Percentiles rank a stretch among this genome's conserved stretches.
Conservation (phyloP, 352 stramenopile species). For the Globisporangium orthogonon region DNA sequence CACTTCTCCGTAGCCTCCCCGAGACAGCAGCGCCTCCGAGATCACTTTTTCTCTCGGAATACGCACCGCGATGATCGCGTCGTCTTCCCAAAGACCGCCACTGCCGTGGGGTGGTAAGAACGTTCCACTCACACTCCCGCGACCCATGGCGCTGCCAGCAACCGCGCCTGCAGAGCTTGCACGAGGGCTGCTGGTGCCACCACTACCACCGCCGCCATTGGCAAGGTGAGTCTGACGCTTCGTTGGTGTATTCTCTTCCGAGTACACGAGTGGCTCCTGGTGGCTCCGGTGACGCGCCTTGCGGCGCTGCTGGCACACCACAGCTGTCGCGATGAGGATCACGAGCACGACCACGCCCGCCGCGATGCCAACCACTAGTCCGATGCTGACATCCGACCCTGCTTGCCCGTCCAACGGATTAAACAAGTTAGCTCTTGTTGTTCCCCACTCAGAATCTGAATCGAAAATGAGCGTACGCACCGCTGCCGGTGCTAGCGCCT, state of each 20-base stretch:
- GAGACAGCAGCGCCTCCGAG: constrained; percentile 15
- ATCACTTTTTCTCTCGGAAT: constrained; percentile 30
- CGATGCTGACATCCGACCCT: neutral
- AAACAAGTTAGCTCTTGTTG: neutral
- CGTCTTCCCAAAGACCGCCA: constrained; percentile 28
- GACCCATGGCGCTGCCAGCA: neutral
- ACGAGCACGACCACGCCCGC: neutral
- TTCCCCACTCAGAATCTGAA: neutral
- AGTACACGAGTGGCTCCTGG: neutral
- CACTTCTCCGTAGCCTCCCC: constrained; percentile 43
- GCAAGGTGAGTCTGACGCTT: neutral
- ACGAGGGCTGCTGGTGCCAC: neutral
- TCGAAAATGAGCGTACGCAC: neutral
- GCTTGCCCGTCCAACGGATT: neutral
- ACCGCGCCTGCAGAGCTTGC: neutral
- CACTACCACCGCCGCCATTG: neutral
- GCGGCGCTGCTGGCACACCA: neutral
- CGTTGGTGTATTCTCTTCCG: neutral
- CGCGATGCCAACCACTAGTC: neutral
- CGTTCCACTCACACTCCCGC: neutral
- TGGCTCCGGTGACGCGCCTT: neutral
- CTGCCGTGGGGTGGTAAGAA: neutral
- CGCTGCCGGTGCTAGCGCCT: neutral
- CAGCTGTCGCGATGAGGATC: neutral
- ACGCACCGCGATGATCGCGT: constrained; percentile 25